A percentile compares a stretch with the other conserved stretches of the same genome.
phyloP scores from a whole-genome alignment of 257 asterid genomes.

The Cruciata laevipes region DNA sequence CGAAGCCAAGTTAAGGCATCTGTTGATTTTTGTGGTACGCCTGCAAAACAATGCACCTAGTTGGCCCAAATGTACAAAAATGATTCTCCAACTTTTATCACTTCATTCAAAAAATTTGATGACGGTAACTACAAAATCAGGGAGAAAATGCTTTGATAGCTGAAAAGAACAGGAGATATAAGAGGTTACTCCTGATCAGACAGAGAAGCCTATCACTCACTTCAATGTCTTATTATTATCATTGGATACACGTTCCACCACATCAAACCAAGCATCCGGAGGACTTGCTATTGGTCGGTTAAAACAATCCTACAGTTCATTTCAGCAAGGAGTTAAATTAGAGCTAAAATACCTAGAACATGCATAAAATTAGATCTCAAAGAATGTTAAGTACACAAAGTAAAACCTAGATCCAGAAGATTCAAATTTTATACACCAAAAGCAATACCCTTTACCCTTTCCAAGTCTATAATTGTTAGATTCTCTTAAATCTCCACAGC shows the following conservation, averaged over 20 bases:
- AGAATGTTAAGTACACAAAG: too few species aligned
- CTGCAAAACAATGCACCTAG: constrained; percentile 32
- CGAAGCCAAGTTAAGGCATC: constrained; percentile 96
- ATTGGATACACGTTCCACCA: constrained; percentile 91
- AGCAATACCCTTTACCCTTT: not conserved
- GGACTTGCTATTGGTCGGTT: constrained; percentile 93
- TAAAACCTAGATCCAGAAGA: not conserved
- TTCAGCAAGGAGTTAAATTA: constrained; percentile 4
- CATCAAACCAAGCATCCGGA: constrained; percentile 99
- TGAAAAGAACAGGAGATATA: too few species aligned
- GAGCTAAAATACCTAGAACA: too few species aligned
- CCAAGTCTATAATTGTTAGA: not conserved
- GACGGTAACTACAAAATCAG: not conserved
- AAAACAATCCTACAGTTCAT: constrained; percentile 76
- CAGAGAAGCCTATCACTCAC: constrained; percentile 23
- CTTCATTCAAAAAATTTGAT: not conserved
- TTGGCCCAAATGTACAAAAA: not conserved
- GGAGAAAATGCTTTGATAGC: too few species aligned
- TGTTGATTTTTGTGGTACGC: constrained; percentile 56
- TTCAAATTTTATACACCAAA: not conserved
- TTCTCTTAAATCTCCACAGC: not conserved
- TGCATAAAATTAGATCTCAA: too few species aligned
- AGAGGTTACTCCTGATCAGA: too few species aligned
- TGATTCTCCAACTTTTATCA: not conserved
- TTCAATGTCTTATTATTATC: constrained; percentile 85